Evolutionary conservation across 352 stramenopile genomes (phyloP).

Genomic region (Phytopythium delawarense): DNA sequence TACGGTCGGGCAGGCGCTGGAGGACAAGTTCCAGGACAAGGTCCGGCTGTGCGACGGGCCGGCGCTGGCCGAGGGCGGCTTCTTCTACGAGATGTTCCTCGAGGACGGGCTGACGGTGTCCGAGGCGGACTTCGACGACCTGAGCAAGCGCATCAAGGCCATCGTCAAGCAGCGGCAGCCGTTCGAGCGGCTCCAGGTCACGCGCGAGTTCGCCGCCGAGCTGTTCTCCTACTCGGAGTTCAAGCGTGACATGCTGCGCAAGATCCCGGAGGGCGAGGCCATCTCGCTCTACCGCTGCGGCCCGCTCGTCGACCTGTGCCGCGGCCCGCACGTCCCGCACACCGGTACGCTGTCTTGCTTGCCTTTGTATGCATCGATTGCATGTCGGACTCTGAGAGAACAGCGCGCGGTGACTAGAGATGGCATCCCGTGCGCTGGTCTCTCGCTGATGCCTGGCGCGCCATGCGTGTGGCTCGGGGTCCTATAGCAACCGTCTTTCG

Average conservation of each 20-base stretch:
- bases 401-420: slow-evolving; percentile 18
- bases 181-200: slow-evolving; percentile 90
- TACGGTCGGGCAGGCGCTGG: slow-evolving; percentile 84
- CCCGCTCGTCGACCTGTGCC: slow-evolving; percentile 97
- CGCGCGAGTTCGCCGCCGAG: slow-evolving; percentile 89
- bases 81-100: slow-evolving; percentile 97
- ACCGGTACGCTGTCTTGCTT: slow-evolving; percentile 70
- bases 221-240: slow-evolving; percentile 94
- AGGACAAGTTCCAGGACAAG: slow-evolving; percentile 95
- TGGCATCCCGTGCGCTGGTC: slow-evolving; percentile 11
- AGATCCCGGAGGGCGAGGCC: slow-evolving; percentile 91
- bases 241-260: slow-evolving; percentile 96
- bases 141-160: slow-evolving; percentile 91
- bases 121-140: slow-evolving; percentile 64
- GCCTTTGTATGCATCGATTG: background rate
- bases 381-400: slow-evolving; percentile 66
- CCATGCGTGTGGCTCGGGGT: slow-evolving; percentile 15
- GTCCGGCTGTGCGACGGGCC: slow-evolving; percentile 95
- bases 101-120: slow-evolving; percentile 61
- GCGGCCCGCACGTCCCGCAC: slow-evolving; percentile 94
- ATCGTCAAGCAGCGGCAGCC: slow-evolving; percentile 94
- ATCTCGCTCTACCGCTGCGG: slow-evolving; percentile 98
- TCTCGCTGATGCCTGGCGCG: slow-evolving; percentile 4
- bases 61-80: slow-evolving; percentile 93
- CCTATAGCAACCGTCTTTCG: slow-evolving; percentile 53